Conservation (phyloP, 345 rosid genomes). For the sweet orange (Citrus sinensis) region DVS_A1.0 CM039162.1:30919001-30919500, state of each 20-base stretch:
- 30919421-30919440: slow-evolving; percentile 83
- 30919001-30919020: no score
- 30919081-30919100: not conserved
- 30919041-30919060: no score
- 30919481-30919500: slow-evolving; percentile 9
- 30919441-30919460: slow-evolving; percentile 78
- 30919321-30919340: slow-evolving; percentile 97
- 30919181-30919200: slow-evolving; percentile 99
- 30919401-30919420: slow-evolving; percentile 98
- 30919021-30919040: no score
- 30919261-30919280: not conserved
- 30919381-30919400: slow-evolving; percentile 99
- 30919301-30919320: slow-evolving; percentile 32
- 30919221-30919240: slow-evolving; percentile 95
- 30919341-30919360: slow-evolving; percentile 93
- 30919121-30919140: slow-evolving; percentile 4
- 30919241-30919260: slow-evolving; percentile 65
- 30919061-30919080: no score
- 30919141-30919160: slow-evolving; percentile 65
- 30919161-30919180: slow-evolving; percentile 99
- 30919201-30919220: slow-evolving; percentile 97
- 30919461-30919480: slow-evolving; percentile 59
- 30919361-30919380: slow-evolving; percentile 98
- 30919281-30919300: not conserved
- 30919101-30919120: not conserved